Evolutionary conservation across 805 yeast genomes (phyloP).

Genomic region (Starmerella gropengiesseri): DNA sequence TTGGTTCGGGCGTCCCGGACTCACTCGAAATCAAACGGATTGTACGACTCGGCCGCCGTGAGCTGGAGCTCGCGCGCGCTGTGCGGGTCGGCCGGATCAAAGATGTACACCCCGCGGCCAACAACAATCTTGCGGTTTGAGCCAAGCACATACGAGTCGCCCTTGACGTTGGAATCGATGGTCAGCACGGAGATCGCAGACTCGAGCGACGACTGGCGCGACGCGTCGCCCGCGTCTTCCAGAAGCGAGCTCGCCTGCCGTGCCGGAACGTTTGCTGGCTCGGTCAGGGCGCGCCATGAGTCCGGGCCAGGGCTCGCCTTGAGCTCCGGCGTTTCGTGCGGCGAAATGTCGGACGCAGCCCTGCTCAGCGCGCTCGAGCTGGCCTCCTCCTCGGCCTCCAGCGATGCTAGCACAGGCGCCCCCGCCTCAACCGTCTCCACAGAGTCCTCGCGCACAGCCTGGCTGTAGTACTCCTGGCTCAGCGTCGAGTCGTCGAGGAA

Average conservation of each 20-base stretch:
- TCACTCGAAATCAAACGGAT: conserved; percentile 18
- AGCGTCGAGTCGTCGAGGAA: conserved; percentile 2
- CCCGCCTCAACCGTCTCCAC: neutral
- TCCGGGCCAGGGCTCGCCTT: too few species aligned
- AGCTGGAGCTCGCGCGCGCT: conserved; percentile 6
- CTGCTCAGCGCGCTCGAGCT: neutral
- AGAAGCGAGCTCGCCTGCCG: too few species aligned
- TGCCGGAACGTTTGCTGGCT: too few species aligned
- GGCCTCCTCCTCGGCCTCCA: neutral
- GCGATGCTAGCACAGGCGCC: conserved; percentile 1
- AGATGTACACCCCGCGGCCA: conserved; percentile 23
- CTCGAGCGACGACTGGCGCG: neutral
- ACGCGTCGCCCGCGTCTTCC: neutral
- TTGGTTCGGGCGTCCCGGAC: neutral
- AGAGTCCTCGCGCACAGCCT: neutral
- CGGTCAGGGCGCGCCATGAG: too few species aligned
- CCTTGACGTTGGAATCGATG: neutral
- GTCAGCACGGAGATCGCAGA: neutral
- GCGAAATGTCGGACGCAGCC: neutral
- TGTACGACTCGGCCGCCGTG: conserved; percentile 19
- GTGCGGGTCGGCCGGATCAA: conserved; percentile 12
- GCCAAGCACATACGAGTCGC: conserved; percentile 7
- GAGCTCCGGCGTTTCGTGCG: too few species aligned
- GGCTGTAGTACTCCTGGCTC: conserved; percentile 3
- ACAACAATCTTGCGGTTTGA: conserved; percentile 15